These are phyloP conservation scores for Phlegmacium glaucopus DNA, from an alignment of 768 basidiomycete genomes.

Conservation along the genomic window DNA sequence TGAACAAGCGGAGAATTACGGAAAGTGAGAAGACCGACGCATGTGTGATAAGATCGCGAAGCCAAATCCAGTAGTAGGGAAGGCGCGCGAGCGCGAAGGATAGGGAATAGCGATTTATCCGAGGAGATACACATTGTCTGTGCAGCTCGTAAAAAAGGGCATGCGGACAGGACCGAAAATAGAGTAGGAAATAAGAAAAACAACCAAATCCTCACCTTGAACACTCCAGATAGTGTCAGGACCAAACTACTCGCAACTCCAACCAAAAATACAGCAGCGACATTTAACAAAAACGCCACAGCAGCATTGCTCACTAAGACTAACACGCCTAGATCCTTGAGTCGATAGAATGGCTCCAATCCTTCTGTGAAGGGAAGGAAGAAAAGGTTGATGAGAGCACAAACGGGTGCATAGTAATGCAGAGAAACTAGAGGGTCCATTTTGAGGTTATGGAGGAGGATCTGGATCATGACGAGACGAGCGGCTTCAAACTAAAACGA, in stretches of 20 bases:
- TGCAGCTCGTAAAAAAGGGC: too few species aligned
- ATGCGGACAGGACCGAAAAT: too few species aligned
- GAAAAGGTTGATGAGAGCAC: conserved; percentile 82
- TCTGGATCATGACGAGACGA: conserved; percentile 94
- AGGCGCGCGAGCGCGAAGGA: neutral
- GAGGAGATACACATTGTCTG: neutral
- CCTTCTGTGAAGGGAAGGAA: conserved; percentile 91
- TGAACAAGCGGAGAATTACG: conserved; percentile 16
- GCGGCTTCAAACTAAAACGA: conserved; percentile 79
- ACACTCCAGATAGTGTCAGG: conserved; percentile 90
- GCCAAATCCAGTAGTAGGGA: neutral
- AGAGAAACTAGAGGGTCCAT: conserved; percentile 97
- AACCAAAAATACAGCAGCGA: conserved; percentile 93
- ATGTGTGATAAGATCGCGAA: conserved; percentile 1
- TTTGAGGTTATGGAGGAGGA: conserved; percentile 90
- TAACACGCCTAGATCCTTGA: conserved; percentile 60
- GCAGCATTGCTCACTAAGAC: conserved; percentile 81
- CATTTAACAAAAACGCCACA: conserved; percentile 85
- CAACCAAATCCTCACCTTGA: conserved; percentile 58
- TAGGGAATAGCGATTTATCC: neutral
- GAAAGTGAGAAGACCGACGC: neutral
- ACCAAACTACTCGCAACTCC: conserved; percentile 85
- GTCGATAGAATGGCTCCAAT: conserved; percentile 75
- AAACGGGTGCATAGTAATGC: conserved; percentile 96
- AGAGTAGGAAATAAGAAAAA: neutral